Evolutionary conservation across 768 basidiomycete species (phyloP), one percentile per base, ranked within the genome.

Genomic region (Favolaschia claudopus): DNA sequence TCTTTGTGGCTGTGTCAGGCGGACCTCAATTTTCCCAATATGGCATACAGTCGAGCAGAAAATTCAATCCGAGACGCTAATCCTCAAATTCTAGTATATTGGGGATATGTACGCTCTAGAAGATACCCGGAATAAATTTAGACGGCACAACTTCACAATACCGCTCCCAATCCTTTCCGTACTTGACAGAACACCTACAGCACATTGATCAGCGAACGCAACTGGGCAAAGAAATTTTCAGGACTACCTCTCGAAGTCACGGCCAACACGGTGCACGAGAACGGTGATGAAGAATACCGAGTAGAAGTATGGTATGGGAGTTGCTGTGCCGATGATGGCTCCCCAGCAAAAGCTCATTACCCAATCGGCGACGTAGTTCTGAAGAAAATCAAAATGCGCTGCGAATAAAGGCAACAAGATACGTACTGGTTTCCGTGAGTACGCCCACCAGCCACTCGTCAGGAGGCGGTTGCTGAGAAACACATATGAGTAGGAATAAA

Each of bases 311-410:
- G 95, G 95, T 70, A 99, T 96, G 45, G 89, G 83, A 28, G 89
- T 88, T 15, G 88, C 82, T 5, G 84, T 77, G 24, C 93, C 92
- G 45, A 92, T 85, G 71, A 89, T 77, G 43, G 87, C 87, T 52
- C 93, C 93, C 93, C 93, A 95, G 43, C 85, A 89, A 63, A 94
- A 82, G 67, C 89, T 85, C 87, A 92, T 92, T 24, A 79, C 77
- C 91, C 92, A 95, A 74, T 97, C 95, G 60, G 95, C 95, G 27
- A 94, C 89, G 71, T 99, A 99, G 76, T 99, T 97, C 88, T 92
- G 19, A 34, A 13, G 64, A 47, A 60, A 17, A 22, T 42, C 13
- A 24, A 49, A 31, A 25, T 25, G 19, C 31, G 32, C 27, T n/a
- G 7, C 27, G 37, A 7, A 28, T 17, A 1, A 25, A 24, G 22